Conservation (phyloP, 306 rosid species). For the cucumber (Cucumis sativus) region DNA sequence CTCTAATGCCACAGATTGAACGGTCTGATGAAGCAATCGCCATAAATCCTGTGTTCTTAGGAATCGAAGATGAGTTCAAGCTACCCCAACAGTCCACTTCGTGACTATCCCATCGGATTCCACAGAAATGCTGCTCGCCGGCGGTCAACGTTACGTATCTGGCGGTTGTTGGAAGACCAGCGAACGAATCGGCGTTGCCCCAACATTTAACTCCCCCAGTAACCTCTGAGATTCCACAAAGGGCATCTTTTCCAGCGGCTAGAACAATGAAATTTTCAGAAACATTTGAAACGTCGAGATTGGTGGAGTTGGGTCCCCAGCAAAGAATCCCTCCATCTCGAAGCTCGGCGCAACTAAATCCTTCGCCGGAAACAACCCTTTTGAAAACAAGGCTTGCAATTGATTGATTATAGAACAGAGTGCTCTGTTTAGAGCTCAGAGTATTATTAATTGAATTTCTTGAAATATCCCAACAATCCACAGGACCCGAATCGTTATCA, state of each 20-base stretch:
- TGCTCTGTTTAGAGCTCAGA: constrained; percentile 28
- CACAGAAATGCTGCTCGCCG: constrained; percentile 62
- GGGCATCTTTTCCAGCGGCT: constrained; percentile 42
- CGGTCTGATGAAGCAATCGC: constrained; percentile 78
- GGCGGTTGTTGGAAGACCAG: constrained; percentile 15
- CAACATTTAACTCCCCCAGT: constrained; percentile 55
- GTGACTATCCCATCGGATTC: constrained; percentile 63
- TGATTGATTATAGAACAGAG: constrained; percentile 30
- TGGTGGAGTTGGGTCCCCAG: constrained; percentile 64
- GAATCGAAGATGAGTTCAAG: constrained; percentile 50
- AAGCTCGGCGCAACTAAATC: constrained; percentile 57
- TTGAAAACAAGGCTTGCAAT: constrained; percentile 27
- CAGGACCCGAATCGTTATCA: constrained; percentile 42
- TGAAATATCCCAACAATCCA: constrained; percentile 71
- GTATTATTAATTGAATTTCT: constrained; percentile 20
- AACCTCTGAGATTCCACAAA: constrained; percentile 53
- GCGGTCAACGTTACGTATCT: constrained; percentile 39
- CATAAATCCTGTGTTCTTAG: constrained; percentile 53
- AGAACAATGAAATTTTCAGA: constrained; percentile 32
- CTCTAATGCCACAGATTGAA: constrained; percentile 73
- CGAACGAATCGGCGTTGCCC: constrained; percentile 37
- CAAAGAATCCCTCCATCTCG: constrained; percentile 62
- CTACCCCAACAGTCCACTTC: constrained; percentile 77
- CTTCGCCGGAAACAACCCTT: constrained; percentile 64
- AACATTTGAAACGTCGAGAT: constrained; percentile 29